Conservation (phyloP, 495 filamentous ascomycete species). For the Aspergillus baeticus region DNA sequence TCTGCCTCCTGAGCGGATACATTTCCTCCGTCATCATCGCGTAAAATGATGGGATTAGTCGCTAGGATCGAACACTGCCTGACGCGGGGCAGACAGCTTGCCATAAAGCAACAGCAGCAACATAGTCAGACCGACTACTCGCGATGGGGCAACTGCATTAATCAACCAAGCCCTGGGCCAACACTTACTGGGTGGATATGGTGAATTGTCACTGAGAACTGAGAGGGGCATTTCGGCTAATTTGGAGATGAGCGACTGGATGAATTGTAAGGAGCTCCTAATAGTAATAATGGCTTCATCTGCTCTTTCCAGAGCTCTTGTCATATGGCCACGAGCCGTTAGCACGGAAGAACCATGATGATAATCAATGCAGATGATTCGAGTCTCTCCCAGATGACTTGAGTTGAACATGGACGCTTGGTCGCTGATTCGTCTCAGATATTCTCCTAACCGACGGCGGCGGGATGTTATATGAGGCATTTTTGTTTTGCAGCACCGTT, state of each 20-base stretch:
- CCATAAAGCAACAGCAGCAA: not conserved
- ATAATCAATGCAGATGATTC: not conserved
- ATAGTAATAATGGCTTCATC: not conserved
- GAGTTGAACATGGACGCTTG: not conserved
- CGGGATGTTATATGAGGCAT: conserved; percentile 21
- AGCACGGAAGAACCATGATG: not conserved
- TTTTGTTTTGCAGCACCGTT: conserved; percentile 7
- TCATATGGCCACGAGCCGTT: not conserved
- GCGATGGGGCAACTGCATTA: not conserved
- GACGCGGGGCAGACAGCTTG: not conserved
- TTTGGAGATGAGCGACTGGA: not conserved
- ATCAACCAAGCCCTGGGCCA: not conserved
- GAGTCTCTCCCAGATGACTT: not conserved
- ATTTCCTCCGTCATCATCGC: not conserved
- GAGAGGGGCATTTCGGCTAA: not conserved
- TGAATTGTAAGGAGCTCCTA: not conserved
- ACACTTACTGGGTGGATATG: not conserved
- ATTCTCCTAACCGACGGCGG: conserved; percentile 3
- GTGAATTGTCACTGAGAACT: conserved; percentile 4
- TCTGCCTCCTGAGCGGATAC: not conserved
- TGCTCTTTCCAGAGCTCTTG: not conserved
- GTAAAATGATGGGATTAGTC: not conserved
- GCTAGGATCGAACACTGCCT: not conserved
- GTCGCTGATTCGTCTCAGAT: conserved; percentile 4
- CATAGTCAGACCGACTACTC: too few species aligned